These are phyloP conservation scores for Sporobolomyces phaffii DNA, from an alignment of 768 basidiomycete species.

Conservation along the genomic window DNA sequence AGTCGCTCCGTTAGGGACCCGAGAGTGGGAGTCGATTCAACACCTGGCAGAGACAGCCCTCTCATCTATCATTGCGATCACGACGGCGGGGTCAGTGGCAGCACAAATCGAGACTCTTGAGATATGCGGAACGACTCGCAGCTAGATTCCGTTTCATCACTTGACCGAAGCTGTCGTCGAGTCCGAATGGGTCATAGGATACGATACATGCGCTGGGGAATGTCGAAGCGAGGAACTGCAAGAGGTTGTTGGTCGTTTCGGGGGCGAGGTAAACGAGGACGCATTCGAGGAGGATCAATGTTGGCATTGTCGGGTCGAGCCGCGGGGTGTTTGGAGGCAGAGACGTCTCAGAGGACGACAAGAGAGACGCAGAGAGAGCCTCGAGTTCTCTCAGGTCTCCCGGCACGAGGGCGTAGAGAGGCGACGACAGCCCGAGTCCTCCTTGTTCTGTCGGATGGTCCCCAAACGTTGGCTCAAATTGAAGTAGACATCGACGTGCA, in stretches of 20 bases:
- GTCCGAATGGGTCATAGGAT: slow-evolving; percentile 88
- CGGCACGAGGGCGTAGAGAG: slow-evolving; percentile 65
- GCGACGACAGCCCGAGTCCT: slow-evolving; percentile 57
- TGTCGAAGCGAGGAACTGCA: slow-evolving; percentile 67
- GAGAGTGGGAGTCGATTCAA: slow-evolving; percentile 57
- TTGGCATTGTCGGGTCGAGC: slow-evolving; percentile 63
- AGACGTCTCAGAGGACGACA: slow-evolving; percentile 57
- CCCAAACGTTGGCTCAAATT: background rate
- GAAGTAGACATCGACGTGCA: too few species aligned
- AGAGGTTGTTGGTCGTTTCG: slow-evolving; percentile 54
- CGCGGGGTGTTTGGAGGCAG: slow-evolving; percentile 19
- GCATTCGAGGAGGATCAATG: slow-evolving; percentile 85
- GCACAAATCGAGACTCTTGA: background rate
- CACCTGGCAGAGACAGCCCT: slow-evolving; percentile 68
- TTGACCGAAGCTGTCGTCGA: slow-evolving; percentile 79
- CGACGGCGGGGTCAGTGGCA: background rate
- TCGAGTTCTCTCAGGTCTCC: slow-evolving; percentile 65
- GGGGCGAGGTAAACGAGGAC: slow-evolving; percentile 82
- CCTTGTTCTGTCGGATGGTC: slow-evolving; percentile 53
- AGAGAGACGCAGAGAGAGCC: slow-evolving; percentile 45
- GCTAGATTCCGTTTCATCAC: slow-evolving; percentile 88
- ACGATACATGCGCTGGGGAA: slow-evolving; percentile 52
- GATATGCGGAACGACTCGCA: slow-evolving; percentile 42
- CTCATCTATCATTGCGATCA: slow-evolving; percentile 53
- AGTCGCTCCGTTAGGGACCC: slow-evolving; percentile 61